A percentile compares a stretch with the other conserved stretches of the same genome.
These are phyloP conservation scores for Posidonia australis DNA, from an alignment of 106 monocot species.

Conservation along the genomic window DNA sequence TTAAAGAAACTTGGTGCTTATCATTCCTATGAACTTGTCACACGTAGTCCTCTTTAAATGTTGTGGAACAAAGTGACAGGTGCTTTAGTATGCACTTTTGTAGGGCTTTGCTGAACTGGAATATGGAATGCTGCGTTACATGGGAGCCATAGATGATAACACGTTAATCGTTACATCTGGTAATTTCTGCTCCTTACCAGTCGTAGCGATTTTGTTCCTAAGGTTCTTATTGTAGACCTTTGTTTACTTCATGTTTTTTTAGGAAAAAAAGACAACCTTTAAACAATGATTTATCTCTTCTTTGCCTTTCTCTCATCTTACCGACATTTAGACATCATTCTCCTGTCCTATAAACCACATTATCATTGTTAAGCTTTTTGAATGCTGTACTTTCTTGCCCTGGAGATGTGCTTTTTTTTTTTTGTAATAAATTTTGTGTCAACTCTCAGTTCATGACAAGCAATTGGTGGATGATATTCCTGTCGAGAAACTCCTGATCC, in stretches of 20 bases:
- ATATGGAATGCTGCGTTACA: constrained; percentile 85
- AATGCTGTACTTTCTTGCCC: neutral
- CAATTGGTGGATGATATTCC: constrained; percentile 90
- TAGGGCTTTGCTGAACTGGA: constrained; percentile 97
- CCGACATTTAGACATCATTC: too few species aligned
- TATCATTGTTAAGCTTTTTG: too few species aligned
- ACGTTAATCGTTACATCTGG: constrained; percentile 81
- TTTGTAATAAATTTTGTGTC: neutral
- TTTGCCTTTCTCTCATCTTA: too few species aligned
- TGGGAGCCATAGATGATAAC: constrained; percentile 76
- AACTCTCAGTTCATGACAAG: constrained; percentile 61
- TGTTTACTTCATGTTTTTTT: too few species aligned
- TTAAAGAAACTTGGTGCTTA: too few species aligned
- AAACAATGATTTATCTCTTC: too few species aligned
- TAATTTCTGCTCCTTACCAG: constrained; percentile 14
- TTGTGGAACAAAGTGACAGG: neutral
- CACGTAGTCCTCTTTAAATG: neutral
- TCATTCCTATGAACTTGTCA: neutral
- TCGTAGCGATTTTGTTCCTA: too few species aligned
- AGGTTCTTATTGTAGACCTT: too few species aligned
- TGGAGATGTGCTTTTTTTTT: neutral
- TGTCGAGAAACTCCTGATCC: constrained; percentile 61
- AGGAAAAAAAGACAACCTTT: too few species aligned
- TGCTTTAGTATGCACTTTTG: neutral
- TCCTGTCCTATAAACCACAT: too few species aligned